Evolutionary conservation across 2,329 filamentous ascomycete genomes (phyloP), one percentile per base, ranked within the genome.

Genomic region (Byssochlamys sp.): DNA sequence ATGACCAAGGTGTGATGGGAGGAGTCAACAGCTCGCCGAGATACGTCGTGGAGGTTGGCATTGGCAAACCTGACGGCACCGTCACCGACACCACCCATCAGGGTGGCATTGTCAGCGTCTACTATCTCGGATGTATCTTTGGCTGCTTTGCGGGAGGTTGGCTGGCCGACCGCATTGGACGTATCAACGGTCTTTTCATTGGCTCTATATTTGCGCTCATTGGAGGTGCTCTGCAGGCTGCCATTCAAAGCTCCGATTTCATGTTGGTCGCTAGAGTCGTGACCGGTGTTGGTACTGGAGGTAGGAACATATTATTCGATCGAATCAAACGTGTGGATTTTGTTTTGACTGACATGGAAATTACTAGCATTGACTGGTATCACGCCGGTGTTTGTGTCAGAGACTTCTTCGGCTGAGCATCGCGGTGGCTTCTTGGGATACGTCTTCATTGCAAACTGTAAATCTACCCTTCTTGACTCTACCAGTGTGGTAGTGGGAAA

Each of bases 1-100:
- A 81, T 67, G 78, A 81, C 58, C 80, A 81, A 62, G 79, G 79
- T 55, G 78, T 81, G n/a, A 77, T 80, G 73, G 78, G 79, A 53
- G 76, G 76, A 48, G 77, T 81, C 53, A 81, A 79, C 58, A 62
- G 66, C 49, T 63, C 75, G 10, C 67, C 70, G 0, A 65, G 66
- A 35, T 79, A 79, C 52, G 63, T 71, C 12, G 63, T 60, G 0
- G 56, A 63, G 45, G 76, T 80, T 7, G 73, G 73, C 51, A 80
- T 81, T 52, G 79, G 80, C 14, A 58, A 55, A 25, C 53, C 73
- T 0, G 73, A 78, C 61, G 79, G 76, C 27, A 75, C 70, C 2
- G 74, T 81, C 28, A 81, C 78, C 10, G 67, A 78, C 62, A 73
- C 74, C 11, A 73, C 75, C 2, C 76, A 80, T 58, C 77, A 81